phyloP scores from a whole-genome alignment of 768 basidiomycete genomes.

The Suillus hirtellus region DNA sequence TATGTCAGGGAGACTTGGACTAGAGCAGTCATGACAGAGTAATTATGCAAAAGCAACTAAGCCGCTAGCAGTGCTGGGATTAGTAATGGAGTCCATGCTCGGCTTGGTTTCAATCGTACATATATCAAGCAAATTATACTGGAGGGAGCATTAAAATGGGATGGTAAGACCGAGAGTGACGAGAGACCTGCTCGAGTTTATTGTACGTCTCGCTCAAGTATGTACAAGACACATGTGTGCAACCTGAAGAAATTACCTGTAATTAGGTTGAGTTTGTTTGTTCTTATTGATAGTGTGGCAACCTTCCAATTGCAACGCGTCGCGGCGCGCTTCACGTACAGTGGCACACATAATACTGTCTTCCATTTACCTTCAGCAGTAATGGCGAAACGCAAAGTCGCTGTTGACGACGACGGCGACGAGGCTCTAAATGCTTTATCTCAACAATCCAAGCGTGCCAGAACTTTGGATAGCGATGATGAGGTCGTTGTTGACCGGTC shows the following conservation, averaged over 20 bases:
- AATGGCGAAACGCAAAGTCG: constrained; percentile 60
- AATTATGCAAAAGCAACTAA: too few relatives aligned
- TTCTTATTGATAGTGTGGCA: constrained; percentile 16
- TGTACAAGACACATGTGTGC: too few relatives aligned
- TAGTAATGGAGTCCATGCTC: too few relatives aligned
- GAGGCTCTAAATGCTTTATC: constrained; percentile 31
- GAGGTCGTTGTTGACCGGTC: constrained; percentile 21
- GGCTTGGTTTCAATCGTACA: too few relatives aligned
- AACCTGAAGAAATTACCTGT: too few relatives aligned
- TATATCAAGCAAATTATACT: too few relatives aligned
- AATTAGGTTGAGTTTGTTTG: constrained; percentile 21
- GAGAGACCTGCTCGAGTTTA: neutral
- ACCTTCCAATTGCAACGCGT: constrained; percentile 27
- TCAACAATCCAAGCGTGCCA: constrained; percentile 45
- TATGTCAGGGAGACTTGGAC: neutral
- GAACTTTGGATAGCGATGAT: constrained; percentile 42
- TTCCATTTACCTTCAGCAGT: constrained; percentile 7
- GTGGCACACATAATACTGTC: constrained; percentile 1
- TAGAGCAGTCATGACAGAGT: neutral
- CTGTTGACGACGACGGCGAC: constrained; percentile 46
- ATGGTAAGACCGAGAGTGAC: too few relatives aligned
- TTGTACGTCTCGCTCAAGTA: too few relatives aligned
- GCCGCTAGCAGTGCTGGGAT: too few relatives aligned
- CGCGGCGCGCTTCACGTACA: constrained; percentile 18
- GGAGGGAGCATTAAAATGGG: too few relatives aligned